Percentiles rank a stretch among this genome's conserved stretches.
These are phyloP conservation scores for Phytophthora quininea DNA, from an alignment of 352 stramenopile genomes.

Conservation along the genomic window DNA sequence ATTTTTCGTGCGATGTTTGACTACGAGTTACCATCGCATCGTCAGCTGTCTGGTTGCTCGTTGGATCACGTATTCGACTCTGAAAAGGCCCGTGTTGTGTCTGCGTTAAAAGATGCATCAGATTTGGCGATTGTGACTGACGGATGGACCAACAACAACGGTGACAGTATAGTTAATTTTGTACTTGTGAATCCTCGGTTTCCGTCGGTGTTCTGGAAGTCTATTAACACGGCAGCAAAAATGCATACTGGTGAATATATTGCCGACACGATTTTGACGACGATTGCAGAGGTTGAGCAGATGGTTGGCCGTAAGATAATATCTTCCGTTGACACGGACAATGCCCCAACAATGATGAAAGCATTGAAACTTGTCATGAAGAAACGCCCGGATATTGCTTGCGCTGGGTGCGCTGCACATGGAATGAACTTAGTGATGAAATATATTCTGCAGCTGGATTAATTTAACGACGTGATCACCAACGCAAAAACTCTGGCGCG, in stretches of 20 bases:
- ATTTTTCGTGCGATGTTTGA: slow-evolving; percentile 11
- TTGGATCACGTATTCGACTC: not conserved
- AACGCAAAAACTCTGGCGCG: not conserved
- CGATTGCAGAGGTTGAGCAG: slow-evolving; percentile 8
- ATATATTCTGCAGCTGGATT: slow-evolving; percentile 19
- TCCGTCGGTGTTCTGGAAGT: slow-evolving; percentile 17
- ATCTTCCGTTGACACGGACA: slow-evolving; percentile 14
- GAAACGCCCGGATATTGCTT: slow-evolving; percentile 3
- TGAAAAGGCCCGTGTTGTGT: slow-evolving; percentile 1
- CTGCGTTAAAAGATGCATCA: not conserved
- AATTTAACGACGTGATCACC: not conserved
- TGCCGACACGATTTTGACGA: not conserved
- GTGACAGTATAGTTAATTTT: slow-evolving; percentile 22
- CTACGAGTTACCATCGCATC: slow-evolving; percentile 6
- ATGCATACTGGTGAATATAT: slow-evolving; percentile 6
- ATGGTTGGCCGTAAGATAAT: not conserved
- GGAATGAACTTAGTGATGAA: slow-evolving; percentile 26
- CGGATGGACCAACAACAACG: slow-evolving; percentile 12
- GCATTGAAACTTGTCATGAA: not conserved
- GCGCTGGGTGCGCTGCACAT: slow-evolving; percentile 16
- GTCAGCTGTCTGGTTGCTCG: not conserved
- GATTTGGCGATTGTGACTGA: slow-evolving; percentile 7
- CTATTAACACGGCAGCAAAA: not conserved
- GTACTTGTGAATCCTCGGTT: slow-evolving; percentile 10
- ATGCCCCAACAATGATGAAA: slow-evolving; percentile 17